Evolutionary conservation across 805 yeast species (phyloP), one percentile per base, ranked within the genome.

Genomic region (Citeromyces matritensis): DNA sequence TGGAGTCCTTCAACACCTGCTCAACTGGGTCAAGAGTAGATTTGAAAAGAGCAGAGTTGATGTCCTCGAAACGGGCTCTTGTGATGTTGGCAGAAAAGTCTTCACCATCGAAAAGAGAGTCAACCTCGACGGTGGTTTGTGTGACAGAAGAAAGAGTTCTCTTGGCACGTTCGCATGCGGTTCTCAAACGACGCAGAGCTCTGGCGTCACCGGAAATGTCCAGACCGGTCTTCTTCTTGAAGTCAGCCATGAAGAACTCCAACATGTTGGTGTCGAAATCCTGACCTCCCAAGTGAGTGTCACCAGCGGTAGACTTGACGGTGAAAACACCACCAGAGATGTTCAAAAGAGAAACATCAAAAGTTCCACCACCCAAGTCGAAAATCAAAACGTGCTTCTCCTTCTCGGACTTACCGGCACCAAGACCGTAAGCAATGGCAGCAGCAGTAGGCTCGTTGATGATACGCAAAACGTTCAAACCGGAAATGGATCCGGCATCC

Each of bases 281-380:
- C 73, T 86, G 95, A 74, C 97, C 97, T 75, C 97, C 97, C 68
- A 86, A 78, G 67, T 86, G 97, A 49, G 97, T 86, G 69, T 86
- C 95, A 83, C 97, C 97, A 51, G 95, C 94, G 46, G 96, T 85
- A 45, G 96, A 85, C 72, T 85, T 85, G 49, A 85, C 96, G 59
- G 85, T 88, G 71, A 85, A 85, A 51, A 85, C 83, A 65, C 95
- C 96, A 55, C 85, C 95, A 55, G 84, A 94, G 53, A 85, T 82
- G 57, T 86, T 75, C 57, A 85, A 70, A 42, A 85, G 70, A 32
- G 95, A 86, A 35, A 85, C 95, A 81, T 85, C 96, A 68, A 85
- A 85, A 57, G 95, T 85, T 75, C 95, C 95, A 68, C 96, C 96
- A 73, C 96, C 96, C 58, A 85, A 75, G 64, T 85, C 95, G 69